Conservation (phyloP, 208 protist species). For the Spongospora subterranea region DNA sequence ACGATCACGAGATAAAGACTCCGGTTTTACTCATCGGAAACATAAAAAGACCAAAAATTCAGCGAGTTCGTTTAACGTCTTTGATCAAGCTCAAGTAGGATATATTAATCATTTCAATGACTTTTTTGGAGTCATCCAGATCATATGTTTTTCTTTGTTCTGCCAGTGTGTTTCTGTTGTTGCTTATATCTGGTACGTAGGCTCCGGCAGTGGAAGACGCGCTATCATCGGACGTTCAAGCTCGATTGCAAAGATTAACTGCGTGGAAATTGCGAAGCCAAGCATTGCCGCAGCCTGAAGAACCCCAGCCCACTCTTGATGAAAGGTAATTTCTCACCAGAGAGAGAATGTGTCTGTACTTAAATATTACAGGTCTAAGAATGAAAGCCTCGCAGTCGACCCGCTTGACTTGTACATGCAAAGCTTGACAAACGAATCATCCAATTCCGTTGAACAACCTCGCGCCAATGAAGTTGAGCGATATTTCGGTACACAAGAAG, state of each 20-base stretch:
- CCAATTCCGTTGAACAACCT: not conserved
- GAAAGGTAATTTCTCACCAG: not conserved
- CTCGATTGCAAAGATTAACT: not conserved
- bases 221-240: not conserved
- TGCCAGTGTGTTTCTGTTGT: not conserved
- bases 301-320: slow-evolving; percentile 39
- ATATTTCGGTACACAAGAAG: slow-evolving; percentile 52
- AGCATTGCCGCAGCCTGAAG: slow-evolving; percentile 24
- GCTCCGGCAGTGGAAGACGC: not conserved
- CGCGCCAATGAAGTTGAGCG: not conserved
- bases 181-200: not conserved
- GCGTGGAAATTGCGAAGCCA: slow-evolving; percentile 27
- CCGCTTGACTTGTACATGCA: slow-evolving; percentile 41
- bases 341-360: not conserved
- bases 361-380: not conserved
- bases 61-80: not conserved
- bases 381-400: slow-evolving; percentile 37
- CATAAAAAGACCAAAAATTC: not conserved
- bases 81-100: not conserved
- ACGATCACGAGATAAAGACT: not conserved
- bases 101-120: not conserved
- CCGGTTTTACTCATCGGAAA: not conserved
- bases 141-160: not conserved
- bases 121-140: not conserved
- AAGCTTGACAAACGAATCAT: not conserved